A percentile compares a stretch with the other conserved stretches of the same genome.
These are phyloP conservation scores for Boletus rubroflammeus DNA, from an alignment of 768 basidiomycete species.

Conservation along the genomic window DNA sequence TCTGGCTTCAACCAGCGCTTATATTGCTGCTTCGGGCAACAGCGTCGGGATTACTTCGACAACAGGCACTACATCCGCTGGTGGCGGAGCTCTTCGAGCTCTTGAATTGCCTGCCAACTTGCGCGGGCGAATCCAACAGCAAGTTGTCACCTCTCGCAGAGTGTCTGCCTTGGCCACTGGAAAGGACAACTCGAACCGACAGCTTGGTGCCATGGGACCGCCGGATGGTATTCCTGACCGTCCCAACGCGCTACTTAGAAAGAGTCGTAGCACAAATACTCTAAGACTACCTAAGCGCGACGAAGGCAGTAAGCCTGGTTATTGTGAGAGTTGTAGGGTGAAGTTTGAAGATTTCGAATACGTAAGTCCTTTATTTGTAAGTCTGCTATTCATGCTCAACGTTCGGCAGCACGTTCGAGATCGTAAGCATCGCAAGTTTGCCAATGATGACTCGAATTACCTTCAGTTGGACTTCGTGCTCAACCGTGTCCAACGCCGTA, in stretches of 20 bases:
- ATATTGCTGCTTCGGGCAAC: conserved; percentile 93
- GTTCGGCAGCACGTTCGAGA: conserved; percentile 62
- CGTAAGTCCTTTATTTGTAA: conserved; percentile 40
- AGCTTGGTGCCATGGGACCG: conserved; percentile 57
- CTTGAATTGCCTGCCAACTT: conserved; percentile 51
- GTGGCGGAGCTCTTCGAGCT: conserved; percentile 43
- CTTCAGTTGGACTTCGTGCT: conserved; percentile 73
- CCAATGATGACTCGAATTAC: conserved; percentile 74
- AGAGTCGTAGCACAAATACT: conserved; percentile 80
- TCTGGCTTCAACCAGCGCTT: conserved; percentile 54
- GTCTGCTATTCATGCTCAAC: background rate
- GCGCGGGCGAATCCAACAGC: conserved; percentile 53
- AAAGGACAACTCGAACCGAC: conserved; percentile 27
- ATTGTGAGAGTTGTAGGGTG: conserved; percentile 92
- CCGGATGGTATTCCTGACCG: conserved; percentile 57
- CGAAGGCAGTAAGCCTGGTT: conserved; percentile 88
- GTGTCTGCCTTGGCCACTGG: conserved; percentile 30
- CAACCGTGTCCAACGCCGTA: conserved; percentile 51
- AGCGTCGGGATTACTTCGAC: conserved; percentile 90
- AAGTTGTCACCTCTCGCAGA: conserved; percentile 67
- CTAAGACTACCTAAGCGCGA: conserved; percentile 72
- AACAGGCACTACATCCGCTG: conserved; percentile 77
- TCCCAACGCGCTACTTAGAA: conserved; percentile 50
- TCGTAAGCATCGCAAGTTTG: conserved; percentile 79
- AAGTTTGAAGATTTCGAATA: conserved; percentile 86